Evolutionary conservation across 495 filamentous ascomycete genomes (phyloP).

Genomic region (Trichoderma gamsii): DNA sequence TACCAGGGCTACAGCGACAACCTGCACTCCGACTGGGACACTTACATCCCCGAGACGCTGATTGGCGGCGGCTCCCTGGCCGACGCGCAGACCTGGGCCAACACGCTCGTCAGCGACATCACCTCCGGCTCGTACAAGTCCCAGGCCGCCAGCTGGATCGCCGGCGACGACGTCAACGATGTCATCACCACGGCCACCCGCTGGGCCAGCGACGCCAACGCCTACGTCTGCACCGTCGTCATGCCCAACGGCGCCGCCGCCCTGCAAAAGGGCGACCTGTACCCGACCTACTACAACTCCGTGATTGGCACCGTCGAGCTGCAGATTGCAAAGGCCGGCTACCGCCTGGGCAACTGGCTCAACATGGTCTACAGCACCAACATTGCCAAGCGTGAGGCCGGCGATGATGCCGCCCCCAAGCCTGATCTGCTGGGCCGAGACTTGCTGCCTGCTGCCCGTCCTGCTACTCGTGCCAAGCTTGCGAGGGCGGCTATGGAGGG

Average conservation of each 20-base stretch:
- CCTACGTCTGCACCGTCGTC: slow-evolving; percentile 50
- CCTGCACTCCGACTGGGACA: slow-evolving; percentile 61
- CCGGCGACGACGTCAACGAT: slow-evolving; percentile 37
- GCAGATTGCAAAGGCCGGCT: slow-evolving; percentile 61
- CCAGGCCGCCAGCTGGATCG: slow-evolving; percentile 42
- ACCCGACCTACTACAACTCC: slow-evolving; percentile 46
- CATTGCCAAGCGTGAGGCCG: slow-evolving; percentile 6
- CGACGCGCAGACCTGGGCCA: slow-evolving; percentile 34
- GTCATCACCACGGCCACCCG: slow-evolving; percentile 32
- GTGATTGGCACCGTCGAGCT: slow-evolving; percentile 49
- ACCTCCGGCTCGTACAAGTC: slow-evolving; percentile 43
- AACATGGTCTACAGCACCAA: slow-evolving; percentile 23
- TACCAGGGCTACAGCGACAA: slow-evolving; percentile 51
- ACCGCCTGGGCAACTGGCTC: slow-evolving; percentile 33
- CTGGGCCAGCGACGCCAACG: slow-evolving; percentile 56
- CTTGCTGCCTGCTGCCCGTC: slow-evolving; percentile 3
- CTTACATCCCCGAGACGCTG: slow-evolving; percentile 52
- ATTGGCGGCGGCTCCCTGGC: slow-evolving; percentile 40
- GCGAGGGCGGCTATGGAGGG: slow-evolving; percentile 3
- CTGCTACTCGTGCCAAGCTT: neutral
- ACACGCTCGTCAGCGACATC: slow-evolving; percentile 36
- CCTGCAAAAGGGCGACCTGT: slow-evolving; percentile 45
- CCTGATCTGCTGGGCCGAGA: slow-evolving; percentile 3
- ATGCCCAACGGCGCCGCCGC: slow-evolving; percentile 42
- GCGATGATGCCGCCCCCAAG: neutral